Conservation (phyloP, 805 yeast genomes). For the Kluyveromyces starmeri region DNA sequence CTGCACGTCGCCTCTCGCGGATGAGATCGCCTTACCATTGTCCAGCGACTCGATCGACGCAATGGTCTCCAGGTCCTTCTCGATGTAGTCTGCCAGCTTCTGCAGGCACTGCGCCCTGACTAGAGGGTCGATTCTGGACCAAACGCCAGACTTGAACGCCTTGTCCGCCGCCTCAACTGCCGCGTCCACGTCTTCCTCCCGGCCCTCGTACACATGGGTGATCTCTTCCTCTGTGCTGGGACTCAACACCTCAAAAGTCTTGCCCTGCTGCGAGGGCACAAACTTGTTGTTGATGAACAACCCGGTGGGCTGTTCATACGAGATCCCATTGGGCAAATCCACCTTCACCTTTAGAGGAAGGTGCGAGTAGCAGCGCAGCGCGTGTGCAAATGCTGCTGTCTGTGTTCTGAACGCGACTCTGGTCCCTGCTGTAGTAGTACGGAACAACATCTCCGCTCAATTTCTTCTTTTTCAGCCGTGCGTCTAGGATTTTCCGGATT, state of each 20-base stretch:
- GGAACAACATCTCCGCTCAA: constrained; percentile 1
- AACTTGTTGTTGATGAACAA: constrained; percentile 74
- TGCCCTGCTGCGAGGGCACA: constrained; percentile 48
- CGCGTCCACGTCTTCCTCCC: constrained; percentile 65
- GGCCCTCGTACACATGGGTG: constrained; percentile 63
- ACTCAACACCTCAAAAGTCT: constrained; percentile 52
- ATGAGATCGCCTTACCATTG: constrained; percentile 74
- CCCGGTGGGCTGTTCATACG: constrained; percentile 75
- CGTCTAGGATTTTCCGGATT: too few relatives aligned
- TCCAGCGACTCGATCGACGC: constrained; percentile 81
- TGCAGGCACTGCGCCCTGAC: constrained; percentile 53
- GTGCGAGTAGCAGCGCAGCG: constrained; percentile 26
- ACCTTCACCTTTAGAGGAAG: constrained; percentile 39
- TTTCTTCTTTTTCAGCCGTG: too few relatives aligned
- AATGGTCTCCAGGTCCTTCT: constrained; percentile 57
- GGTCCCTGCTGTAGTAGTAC: constrained; percentile 1
- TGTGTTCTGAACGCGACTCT: constrained; percentile 3
- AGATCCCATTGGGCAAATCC: constrained; percentile 64
- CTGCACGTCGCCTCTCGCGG: constrained; percentile 68
- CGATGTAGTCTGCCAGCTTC: constrained; percentile 73
- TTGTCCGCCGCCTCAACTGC: constrained; percentile 82
- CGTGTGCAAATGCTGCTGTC: constrained; percentile 3
- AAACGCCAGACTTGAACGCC: constrained; percentile 70
- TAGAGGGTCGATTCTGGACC: constrained; percentile 66
- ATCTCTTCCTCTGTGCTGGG: constrained; percentile 72